Evolutionary conservation across 75 land plant species (phyloP), one percentile per base, ranked within the genome.

Genomic region (Larix kaempferi): DNA sequence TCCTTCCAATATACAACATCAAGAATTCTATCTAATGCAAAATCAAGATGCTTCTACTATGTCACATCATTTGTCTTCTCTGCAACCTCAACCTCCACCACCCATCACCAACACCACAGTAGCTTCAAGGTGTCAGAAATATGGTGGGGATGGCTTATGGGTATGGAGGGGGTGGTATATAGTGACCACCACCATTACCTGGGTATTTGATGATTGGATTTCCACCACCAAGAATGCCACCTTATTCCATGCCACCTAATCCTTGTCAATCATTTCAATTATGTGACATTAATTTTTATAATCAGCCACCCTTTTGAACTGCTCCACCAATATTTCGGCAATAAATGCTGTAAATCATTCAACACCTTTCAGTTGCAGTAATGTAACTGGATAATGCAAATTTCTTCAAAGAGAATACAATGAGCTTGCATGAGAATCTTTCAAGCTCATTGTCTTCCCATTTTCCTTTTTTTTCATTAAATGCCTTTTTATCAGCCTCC

Each of bases 301-400:
- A 56, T 69, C 90, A 86, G 76, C 82, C 76, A 22, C 80, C 89
- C 26, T 62, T 86, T 11, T 78, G 80, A 73, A 74, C 90, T 21
- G 79, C 78, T 74, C 89, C 89, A 21, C 82, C 88, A 7, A 76
- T 86, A 22, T 81, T 82, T 55, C 81, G 86, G 14, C 85, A 81
- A 69, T 86, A 78, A 79, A 58, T 74, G 78, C 41, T 58, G 25
- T 29, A 74, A 69, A n/a, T 69, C 54, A 37, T 21, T 69, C 21
- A 23, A 69, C 54, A 69, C 41, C 49, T 39, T 69, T 19, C 10
- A 4, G 41, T 41, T 69, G 52, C 52, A 5, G 73, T 21, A 8
- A n/a, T 69, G 73, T 69, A 69, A 39, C 73, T 69, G 41, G 73
- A 69, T 69, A 41, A 69, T 69, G 54, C 52, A 39, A 69, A 41